phyloP scores from a whole-genome alignment of 176 grass and related monocot species.

The Oryza rufipogon region DNA sequence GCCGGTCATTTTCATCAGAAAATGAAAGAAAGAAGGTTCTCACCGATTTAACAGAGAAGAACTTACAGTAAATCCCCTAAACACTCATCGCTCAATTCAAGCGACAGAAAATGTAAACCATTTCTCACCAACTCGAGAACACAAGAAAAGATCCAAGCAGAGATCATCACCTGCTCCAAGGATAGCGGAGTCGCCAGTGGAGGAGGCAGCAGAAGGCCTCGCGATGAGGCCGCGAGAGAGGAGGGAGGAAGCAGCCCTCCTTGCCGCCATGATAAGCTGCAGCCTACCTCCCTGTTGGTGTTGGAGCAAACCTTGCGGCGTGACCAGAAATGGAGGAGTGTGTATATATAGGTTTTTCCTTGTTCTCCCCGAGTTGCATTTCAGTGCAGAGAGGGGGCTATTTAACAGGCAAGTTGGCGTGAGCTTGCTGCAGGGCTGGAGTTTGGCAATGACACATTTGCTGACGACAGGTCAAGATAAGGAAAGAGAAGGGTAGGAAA shows the following conservation, averaged over 20 bases:
- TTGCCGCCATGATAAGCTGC: slow-evolving; percentile 53
- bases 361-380: slow-evolving; percentile 1
- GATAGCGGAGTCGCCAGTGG: background rate
- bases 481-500: background rate
- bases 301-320: background rate
- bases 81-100: background rate
- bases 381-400: slow-evolving; percentile 14
- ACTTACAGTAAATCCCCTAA: background rate
- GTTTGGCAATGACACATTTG: background rate
- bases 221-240: slow-evolving; percentile 44
- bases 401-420: background rate
- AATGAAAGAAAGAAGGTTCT: background rate
- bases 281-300: background rate
- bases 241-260: slow-evolving; percentile 60
- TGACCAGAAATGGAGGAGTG: background rate
- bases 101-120: background rate
- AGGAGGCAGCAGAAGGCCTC: background rate
- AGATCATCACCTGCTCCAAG: slow-evolving; percentile 49
- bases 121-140: background rate
- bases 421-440: background rate
- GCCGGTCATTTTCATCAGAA: background rate
- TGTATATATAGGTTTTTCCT: background rate
- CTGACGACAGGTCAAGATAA: background rate
- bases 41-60: background rate
- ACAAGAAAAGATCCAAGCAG: background rate